Base-by-base conservation (phyloP, 768 basidiomycete species). In the Xerocomus potaroensis region DNA sequence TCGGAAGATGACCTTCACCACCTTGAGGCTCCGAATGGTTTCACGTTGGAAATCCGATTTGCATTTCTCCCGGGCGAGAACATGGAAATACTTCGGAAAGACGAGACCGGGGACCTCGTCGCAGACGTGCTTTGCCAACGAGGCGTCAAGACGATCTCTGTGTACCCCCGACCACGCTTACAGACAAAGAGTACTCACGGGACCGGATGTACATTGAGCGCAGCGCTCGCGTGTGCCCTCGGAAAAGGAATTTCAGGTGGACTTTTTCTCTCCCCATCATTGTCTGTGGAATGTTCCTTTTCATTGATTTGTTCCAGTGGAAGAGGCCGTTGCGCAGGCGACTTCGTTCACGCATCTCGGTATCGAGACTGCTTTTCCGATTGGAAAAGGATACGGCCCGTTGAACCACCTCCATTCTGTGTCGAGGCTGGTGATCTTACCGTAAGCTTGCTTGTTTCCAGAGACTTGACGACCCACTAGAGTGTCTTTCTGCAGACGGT, bases 151-250 rank as follows among this genome's bases (percentile, higher is more conserved):
- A 53, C 55, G 4, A 66, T 66, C 26, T 77, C 77, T 2, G 42
- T 89, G 15, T 84, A 81, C 49, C 71, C 79, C 16, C 74, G 79
- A 7, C 82, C 85, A 2, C 69, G 78, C 12, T 67, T 91, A 18
- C 70, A 83, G 12, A 81, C 87, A 6, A 75, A 67, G 27, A 89
- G 74, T 54, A 96, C 92, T 0, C 93, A 95, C 60, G 93, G 93
- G 1, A 96, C 93, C 0, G 93, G 92, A 2, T 96, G 92, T 62
- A 96, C 93, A 0, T 71, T 96, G n/a, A 84, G 83, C 37, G 83
- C 92, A 0, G 88, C 91, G 0, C 75, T 95, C 15, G 83, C 84
- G 2, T 81, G 80, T 45, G 72, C 73, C 5, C 69, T 93, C 14
- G 84, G 79, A 3, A 36, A 81, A 79, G 48, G 54, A 50, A 8